Conservation (phyloP, 139 green algal species). For the Picochlorum sp. region DNA sequence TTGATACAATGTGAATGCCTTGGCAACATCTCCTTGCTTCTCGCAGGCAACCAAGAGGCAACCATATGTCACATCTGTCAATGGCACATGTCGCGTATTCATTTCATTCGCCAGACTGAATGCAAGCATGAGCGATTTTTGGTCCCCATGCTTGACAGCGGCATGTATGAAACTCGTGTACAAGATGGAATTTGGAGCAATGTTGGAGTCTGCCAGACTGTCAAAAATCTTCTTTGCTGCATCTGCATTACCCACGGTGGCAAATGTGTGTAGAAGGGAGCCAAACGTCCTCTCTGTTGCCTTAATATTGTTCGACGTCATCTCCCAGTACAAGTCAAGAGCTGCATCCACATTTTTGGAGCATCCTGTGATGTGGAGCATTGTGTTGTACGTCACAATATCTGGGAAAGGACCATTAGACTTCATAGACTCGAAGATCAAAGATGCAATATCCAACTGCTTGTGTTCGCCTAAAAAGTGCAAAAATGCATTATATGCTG, state of each 20-base stretch:
- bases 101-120: constrained; percentile 40
- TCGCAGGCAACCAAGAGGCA: constrained; percentile 45
- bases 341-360: constrained; percentile 16
- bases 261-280: constrained; percentile 45
- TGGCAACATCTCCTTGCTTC: constrained; percentile 17
- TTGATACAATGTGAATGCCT: constrained; percentile 48
- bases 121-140: constrained; percentile 11
- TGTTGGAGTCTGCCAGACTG: constrained; percentile 10
- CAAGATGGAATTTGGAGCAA: constrained; percentile 25
- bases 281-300: constrained; percentile 33
- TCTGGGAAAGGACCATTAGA: constrained; percentile 37
- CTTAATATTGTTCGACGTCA: constrained; percentile 16
- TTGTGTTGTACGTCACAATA: constrained; percentile 38
- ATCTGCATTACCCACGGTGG: constrained; percentile 23
- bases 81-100: constrained; percentile 19
- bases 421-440: constrained; percentile 24
- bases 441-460: constrained; percentile 16
- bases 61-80: constrained; percentile 53
- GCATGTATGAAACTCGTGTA: constrained; percentile 60
- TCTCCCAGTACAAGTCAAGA: constrained; percentile 20
- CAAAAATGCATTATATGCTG: constrained; percentile 46
- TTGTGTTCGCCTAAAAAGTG: constrained; percentile 26
- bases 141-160: neutral
- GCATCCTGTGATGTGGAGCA: constrained; percentile 28
- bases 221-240: constrained; percentile 26